phyloP scores from a whole-genome alignment of 331 rosid species.

The Pyracantha coccinea region DNA sequence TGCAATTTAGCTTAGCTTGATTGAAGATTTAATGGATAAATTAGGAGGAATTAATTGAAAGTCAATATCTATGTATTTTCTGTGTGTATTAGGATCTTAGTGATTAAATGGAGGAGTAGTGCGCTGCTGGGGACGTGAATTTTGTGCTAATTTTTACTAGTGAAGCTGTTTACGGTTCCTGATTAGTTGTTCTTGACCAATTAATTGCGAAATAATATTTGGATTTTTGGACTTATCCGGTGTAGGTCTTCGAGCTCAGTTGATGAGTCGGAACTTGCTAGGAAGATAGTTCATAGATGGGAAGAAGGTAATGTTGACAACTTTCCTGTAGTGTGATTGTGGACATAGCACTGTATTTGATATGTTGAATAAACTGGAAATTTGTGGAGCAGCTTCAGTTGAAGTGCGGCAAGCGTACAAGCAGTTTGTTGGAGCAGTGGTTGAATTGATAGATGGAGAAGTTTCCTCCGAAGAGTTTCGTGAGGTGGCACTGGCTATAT shows the following conservation, averaged over 20 bases:
- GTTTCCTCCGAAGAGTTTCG: constrained; percentile 81
- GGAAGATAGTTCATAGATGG: constrained; percentile 71
- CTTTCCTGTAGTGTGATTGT: background rate
- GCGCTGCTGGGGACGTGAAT: background rate
- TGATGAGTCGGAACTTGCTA: constrained; percentile 82
- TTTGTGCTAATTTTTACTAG: background rate
- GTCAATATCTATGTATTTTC: background rate
- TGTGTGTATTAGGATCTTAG: background rate
- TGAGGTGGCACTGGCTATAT: constrained; percentile 56
- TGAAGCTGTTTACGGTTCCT: background rate
- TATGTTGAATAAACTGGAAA: constrained; percentile 7
- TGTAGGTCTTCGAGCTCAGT: constrained; percentile 53
- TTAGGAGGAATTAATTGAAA: background rate
- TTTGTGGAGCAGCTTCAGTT: constrained; percentile 61
- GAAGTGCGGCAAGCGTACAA: constrained; percentile 86
- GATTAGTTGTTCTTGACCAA: background rate
- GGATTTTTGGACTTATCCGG: background rate
- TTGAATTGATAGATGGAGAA: constrained; percentile 75
- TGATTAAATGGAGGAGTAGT: background rate
- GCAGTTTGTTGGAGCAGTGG: constrained; percentile 73
- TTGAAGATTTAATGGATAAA: background rate
- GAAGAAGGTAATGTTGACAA: constrained; percentile 59
- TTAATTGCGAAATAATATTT: background rate
- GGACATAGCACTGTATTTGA: background rate
- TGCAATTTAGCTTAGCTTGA: background rate